Evolutionary conservation across 2,329 filamentous ascomycete species (phyloP).

Genomic region (Colletotrichum orchidophilum): DNA sequence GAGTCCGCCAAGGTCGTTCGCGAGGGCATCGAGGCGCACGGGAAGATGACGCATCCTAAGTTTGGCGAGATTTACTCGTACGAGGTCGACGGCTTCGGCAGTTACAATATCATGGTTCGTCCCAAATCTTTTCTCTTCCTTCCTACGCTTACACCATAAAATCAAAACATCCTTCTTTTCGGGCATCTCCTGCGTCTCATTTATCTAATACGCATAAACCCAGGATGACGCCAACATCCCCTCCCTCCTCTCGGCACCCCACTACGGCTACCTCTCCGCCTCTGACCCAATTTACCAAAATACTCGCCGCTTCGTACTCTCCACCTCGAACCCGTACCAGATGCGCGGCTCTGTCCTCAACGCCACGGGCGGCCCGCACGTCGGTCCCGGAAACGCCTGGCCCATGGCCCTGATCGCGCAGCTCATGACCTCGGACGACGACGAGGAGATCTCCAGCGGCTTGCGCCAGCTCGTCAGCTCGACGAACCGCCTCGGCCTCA

Average conservation of each 20-base stretch:
- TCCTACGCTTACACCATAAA: neutral
- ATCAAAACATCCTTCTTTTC: neutral
- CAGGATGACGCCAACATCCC: conserved; percentile 71
- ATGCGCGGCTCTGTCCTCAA: conserved; percentile 62
- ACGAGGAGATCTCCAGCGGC: conserved; percentile 76
- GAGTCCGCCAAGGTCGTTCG: conserved; percentile 65
- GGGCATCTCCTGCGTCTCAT: too few species aligned
- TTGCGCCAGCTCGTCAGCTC: conserved; percentile 72
- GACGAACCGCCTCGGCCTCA: conserved; percentile 76
- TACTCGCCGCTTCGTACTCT: conserved; percentile 79
- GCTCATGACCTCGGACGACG: conserved; percentile 79
- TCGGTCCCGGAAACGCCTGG: conserved; percentile 78
- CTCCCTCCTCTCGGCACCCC: conserved; percentile 67
- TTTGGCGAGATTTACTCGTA: conserved; percentile 75
- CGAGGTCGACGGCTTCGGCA: conserved; percentile 76
- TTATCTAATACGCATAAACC: neutral
- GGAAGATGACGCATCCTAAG: conserved; percentile 68
- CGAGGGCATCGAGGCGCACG: conserved; percentile 75
- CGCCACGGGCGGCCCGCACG: conserved; percentile 62
- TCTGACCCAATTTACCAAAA: conserved; percentile 74
- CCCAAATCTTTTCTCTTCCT: neutral
- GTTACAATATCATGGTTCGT: conserved; percentile 63
- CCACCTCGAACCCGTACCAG: conserved; percentile 78
- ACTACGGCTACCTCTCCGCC: conserved; percentile 65
- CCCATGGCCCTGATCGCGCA: conserved; percentile 86